Percentiles rank a stretch among this genome's conserved stretches.
Evolutionary conservation across 2,329 filamentous ascomycete species (phyloP).

Genomic region (Arachnopeziza araneosa): DNA sequence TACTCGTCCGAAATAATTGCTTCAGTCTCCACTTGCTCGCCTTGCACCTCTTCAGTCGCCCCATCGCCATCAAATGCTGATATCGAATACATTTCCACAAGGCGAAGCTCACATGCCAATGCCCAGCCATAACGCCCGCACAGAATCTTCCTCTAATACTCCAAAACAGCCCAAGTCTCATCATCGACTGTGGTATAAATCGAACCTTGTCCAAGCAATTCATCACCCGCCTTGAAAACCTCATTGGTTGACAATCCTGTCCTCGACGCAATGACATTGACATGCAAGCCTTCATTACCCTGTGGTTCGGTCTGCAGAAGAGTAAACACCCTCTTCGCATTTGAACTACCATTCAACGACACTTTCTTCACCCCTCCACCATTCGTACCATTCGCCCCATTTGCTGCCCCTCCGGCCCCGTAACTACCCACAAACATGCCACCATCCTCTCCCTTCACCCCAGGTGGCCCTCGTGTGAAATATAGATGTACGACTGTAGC

Average conservation of each 20-base stretch:
- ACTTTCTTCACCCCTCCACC: constrained; percentile 22
- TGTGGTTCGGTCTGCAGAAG: constrained; percentile 62
- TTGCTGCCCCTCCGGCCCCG: constrained; percentile 31
- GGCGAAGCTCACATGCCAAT: not conserved
- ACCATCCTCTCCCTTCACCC: constrained; percentile 32
- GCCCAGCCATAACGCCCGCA: not conserved
- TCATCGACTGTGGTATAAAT: constrained; percentile 93
- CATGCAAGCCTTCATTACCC: constrained; percentile 77
- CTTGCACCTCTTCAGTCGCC: not conserved
- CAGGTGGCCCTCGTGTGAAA: constrained; percentile 63
- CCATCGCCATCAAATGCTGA: not conserved
- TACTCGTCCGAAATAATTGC: not conserved
- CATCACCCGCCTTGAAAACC: constrained; percentile 72
- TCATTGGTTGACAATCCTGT: constrained; percentile 63
- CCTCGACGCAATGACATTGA: constrained; percentile 66
- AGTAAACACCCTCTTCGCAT: constrained; percentile 66
- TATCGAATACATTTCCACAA: not conserved
- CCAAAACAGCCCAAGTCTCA: constrained; percentile 82
- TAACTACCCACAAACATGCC: constrained; percentile 33
- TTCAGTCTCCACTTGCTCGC: not conserved
- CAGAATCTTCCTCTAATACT: constrained; percentile 41
- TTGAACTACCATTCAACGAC: constrained; percentile 41
- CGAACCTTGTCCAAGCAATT: constrained; percentile 65
- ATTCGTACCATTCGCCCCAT: constrained; percentile 16
- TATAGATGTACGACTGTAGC: constrained; percentile 82